Conservation (phyloP, 768 basidiomycete species). For the Trametopsis cervina region DNA sequence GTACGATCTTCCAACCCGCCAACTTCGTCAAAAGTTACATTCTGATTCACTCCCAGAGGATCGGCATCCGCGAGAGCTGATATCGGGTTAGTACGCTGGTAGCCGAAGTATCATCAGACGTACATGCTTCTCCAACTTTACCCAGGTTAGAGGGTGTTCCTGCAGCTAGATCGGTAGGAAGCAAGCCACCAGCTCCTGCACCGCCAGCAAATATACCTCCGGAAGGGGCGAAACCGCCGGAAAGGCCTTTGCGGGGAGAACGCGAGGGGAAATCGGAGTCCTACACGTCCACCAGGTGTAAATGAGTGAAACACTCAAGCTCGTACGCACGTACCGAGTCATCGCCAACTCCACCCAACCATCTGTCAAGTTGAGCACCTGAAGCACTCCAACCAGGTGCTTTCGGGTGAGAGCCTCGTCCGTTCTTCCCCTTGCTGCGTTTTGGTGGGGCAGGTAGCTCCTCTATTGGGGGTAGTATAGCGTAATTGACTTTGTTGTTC, state of each 20-base stretch:
- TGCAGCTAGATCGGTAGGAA: conserved; percentile 59
- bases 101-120: conserved; percentile 19
- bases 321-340: conserved; percentile 45
- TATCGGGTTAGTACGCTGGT: conserved; percentile 13
- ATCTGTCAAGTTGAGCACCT: conserved; percentile 69
- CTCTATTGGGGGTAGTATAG: conserved; percentile 75
- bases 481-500: conserved; percentile 59
- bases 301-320: conserved; percentile 4
- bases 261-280: conserved; percentile 69
- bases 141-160: conserved; percentile 84
- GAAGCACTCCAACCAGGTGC: conserved; percentile 72
- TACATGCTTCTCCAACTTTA: conserved; percentile 74
- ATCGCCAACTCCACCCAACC: conserved; percentile 69
- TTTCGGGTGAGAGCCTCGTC: conserved; percentile 32
- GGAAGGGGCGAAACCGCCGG: conserved; percentile 28
- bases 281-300: conserved; percentile 28
- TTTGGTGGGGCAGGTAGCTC: conserved; percentile 47
- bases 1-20: conserved; percentile 92
- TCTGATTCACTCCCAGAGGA: conserved; percentile 88
- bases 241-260: conserved; percentile 64
- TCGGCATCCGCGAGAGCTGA: conserved; percentile 90
- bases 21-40: conserved; percentile 94
- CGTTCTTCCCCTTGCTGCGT: conserved; percentile 18
- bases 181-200: conserved; percentile 45
- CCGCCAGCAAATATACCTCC: conserved; percentile 47